Evolutionary conservation across 495 filamentous ascomycete species (phyloP).

Genomic region (Penicillium psychrofluorescens): DNA sequence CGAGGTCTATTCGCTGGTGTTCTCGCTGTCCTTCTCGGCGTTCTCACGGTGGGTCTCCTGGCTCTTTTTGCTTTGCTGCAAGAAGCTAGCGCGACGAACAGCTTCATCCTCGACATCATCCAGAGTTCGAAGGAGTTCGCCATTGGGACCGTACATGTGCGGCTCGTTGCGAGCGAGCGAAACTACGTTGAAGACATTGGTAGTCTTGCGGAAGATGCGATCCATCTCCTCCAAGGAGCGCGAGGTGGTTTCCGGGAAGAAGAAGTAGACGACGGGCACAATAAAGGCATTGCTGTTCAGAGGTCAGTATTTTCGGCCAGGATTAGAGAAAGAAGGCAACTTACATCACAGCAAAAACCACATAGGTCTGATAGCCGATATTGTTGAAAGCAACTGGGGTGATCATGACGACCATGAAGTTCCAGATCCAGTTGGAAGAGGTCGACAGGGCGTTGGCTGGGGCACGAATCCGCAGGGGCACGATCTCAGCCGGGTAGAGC

Average conservation of each 20-base stretch:
- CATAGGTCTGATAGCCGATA: conserved; percentile 58
- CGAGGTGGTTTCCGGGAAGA: conserved; percentile 69
- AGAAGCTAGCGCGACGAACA: conserved; percentile 23
- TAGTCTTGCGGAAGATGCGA: conserved; percentile 62
- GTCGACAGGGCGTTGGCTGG: conserved; percentile 60
- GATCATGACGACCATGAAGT: conserved; percentile 58
- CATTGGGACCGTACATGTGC: conserved; percentile 62
- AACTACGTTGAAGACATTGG: conserved; percentile 50
- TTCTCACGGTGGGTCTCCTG: conserved; percentile 14
- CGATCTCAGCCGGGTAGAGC: conserved; percentile 63
- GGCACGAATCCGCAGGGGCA: conserved; percentile 57
- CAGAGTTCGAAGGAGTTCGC: conserved; percentile 47
- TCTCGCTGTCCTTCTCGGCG: conserved; percentile 23
- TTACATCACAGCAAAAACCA: conserved; percentile 60
- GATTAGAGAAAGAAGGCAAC: not conserved
- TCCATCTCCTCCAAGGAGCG: conserved; percentile 74
- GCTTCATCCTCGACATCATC: conserved; percentile 31
- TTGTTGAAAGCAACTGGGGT: conserved; percentile 55
- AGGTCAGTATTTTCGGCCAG: conserved; percentile 6
- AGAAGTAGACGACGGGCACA: conserved; percentile 62
- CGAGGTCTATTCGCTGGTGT: conserved; percentile 14
- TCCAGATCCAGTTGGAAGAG: conserved; percentile 56
- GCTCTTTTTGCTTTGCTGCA: conserved; percentile 9
- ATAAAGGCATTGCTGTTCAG: conserved; percentile 55
- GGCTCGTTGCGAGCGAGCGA: conserved; percentile 52